Evolutionary conservation across 2,329 filamentous ascomycete species (phyloP), one percentile per base, ranked within the genome.

Genomic region (Fusarium gaditjirri): DNA sequence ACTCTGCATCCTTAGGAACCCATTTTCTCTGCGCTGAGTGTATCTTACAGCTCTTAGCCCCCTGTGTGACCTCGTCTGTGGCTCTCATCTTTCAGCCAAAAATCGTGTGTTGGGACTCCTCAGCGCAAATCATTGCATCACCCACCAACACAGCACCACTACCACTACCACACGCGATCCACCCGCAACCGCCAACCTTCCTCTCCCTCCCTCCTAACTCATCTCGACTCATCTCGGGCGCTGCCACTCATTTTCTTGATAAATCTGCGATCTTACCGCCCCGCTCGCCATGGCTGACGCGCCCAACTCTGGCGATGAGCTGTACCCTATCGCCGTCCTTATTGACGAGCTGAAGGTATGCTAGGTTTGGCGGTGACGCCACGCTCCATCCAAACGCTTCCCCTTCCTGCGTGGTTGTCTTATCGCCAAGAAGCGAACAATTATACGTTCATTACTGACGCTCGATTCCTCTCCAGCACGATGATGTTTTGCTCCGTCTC

Each of bases 291-390:
- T 98, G 95, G 94, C 90, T 85, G 90, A 98, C 86, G 92, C 92
- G 85, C 89, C 92, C 83, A 93, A 92, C 85, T 91, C 95, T 87
- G 97, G 92, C 84, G 96, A 99, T 86, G 97, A 98, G 91, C 94
- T 99, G 80, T 99, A 98, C 85, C 96, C 96, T 83, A 99, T 99
- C 88, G 96, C 97, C 81, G 96, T 99, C 77, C 92, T 99, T 85
- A 99, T 99, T 85, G 96, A 99, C 84, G 96, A 99, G 90, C 89
- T 99, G 81, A 99, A 98, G 94, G 95, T 97, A 90, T 71, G 67
- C 57, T 53, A 62, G 54, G 27, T 73, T 70, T 79, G 84, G 79
- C 75, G 73, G 70, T 76, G 68, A 77, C 71, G 72, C 68, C 72
- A 73, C 70, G 70, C 62, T 72, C 61, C 57, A 53, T 62, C 65